These are phyloP conservation scores for Tulasnella sp. DNA, from an alignment of 768 basidiomycete genomes.

Conservation along the genomic window DNA sequence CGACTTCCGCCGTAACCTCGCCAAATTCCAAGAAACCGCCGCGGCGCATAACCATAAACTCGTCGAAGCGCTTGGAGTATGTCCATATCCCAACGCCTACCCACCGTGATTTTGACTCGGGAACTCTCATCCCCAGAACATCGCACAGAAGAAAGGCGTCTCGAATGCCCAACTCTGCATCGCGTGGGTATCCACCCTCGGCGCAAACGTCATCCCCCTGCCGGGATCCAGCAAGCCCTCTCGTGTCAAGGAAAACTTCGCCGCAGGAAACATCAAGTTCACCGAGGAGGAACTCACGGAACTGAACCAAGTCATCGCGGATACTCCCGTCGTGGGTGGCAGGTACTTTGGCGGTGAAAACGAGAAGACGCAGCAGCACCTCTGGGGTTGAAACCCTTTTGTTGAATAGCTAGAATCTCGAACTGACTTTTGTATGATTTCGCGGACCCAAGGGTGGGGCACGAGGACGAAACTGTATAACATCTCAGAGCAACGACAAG, in stretches of 20 bases:
- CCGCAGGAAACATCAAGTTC: constrained; percentile 34
- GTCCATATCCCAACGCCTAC: neutral
- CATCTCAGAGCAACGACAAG: too few species aligned
- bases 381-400: constrained; percentile 17
- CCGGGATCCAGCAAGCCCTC: constrained; percentile 29
- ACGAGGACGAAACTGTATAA: too few species aligned
- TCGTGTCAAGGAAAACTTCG: constrained; percentile 36
- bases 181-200: constrained; percentile 29
- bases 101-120: neutral
- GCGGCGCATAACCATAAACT: constrained; percentile 30
- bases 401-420: too few species aligned
- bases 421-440: too few species aligned
- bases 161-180: constrained; percentile 30
- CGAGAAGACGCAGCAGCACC: neutral
- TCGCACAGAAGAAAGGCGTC: constrained; percentile 29
- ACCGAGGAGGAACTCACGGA: constrained; percentile 31
- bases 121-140: neutral
- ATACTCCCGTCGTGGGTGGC: constrained; percentile 29
- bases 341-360: constrained; percentile 27
- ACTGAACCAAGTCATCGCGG: constrained; percentile 31
- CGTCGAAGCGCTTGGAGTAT: constrained; percentile 24
- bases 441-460: too few species aligned
- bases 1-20: constrained; percentile 23
- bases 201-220: constrained; percentile 23
- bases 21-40: constrained; percentile 27